phyloP scores from a whole-genome alignment of 2,329 filamentous ascomycete species.

The Fusarium sp. region DNA sequence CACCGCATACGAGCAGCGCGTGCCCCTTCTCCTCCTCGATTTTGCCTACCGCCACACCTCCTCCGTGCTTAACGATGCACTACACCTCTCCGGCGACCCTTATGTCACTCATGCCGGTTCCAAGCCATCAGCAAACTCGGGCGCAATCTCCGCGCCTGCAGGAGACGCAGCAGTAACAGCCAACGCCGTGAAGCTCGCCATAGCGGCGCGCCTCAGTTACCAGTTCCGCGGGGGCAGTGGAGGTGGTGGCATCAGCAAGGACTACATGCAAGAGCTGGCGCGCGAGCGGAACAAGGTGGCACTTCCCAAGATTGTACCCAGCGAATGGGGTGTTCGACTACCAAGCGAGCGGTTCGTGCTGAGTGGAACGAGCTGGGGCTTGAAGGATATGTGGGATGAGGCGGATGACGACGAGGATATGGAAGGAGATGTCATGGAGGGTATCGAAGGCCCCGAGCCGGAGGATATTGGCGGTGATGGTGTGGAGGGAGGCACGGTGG shows the following conservation, averaged over 20 bases:
- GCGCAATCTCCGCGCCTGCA: constrained; percentile 60
- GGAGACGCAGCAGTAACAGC: constrained; percentile 71
- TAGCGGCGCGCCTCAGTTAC: constrained; percentile 74
- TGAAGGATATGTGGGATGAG: constrained; percentile 70
- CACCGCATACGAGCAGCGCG: constrained; percentile 82
- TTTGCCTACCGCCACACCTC: constrained; percentile 88
- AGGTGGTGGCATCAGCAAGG: constrained; percentile 72
- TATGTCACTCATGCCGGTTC: constrained; percentile 70
- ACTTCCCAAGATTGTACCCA: constrained; percentile 71
- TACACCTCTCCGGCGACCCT: constrained; percentile 76
- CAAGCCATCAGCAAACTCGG: constrained; percentile 62
- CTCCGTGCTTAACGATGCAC: constrained; percentile 76
- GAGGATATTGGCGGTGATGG: constrained; percentile 60
- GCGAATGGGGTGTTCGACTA: constrained; percentile 75
- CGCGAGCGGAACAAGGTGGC: constrained; percentile 75
- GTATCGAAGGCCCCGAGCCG: constrained; percentile 55
- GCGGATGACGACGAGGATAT: constrained; percentile 58
- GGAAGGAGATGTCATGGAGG: constrained; percentile 63
- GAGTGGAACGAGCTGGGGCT: constrained; percentile 73
- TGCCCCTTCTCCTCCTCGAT: constrained; percentile 85
- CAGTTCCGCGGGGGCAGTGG: constrained; percentile 72
- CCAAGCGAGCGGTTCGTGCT: constrained; percentile 77
- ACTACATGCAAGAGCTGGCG: constrained; percentile 82
- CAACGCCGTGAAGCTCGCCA: constrained; percentile 78
- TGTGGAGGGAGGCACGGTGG: constrained; percentile 63